Base-by-base conservation (phyloP, 345 rosid species). In the Rhizophora mangle region DNA sequence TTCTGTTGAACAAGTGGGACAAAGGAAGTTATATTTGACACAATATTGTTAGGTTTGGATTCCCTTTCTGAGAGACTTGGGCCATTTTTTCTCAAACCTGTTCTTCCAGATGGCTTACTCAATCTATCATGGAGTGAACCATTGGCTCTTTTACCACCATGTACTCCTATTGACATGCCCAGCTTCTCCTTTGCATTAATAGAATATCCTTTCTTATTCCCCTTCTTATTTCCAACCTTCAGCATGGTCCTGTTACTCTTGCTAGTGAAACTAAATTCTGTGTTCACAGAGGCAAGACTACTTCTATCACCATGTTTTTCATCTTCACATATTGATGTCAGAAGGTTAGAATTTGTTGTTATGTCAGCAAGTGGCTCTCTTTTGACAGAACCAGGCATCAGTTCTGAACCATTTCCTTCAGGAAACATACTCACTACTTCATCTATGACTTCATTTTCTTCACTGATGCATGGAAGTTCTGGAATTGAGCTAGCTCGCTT, bases 1-100 rank as follows among this genome's bases (percentile, higher is more conserved):
- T 89, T 92, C 80, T 85, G 93, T 75, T 88, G 96, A 81, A 90
- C 89, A 65, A 92, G 82, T 16, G 98, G 94, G 68, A 96, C 53
- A 65, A 96, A 90, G 6, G 99, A 92, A 82, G 85, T 71, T 43
- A 90, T 59, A 73, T 90, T 85, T 57, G 91, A 87, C 46, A 90
- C 97, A 32, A 96, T 86, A 70, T 92, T 92, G 78, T 82, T 89
- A 73, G 58, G 73, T 85, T 82, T 90, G 54, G 82, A 55, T 68
- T 84, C 87, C 76, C 67, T 85, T 43, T 67, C 84, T 39, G 77
- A 64, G 62, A 87, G 74, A 68, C 78, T 71, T 0, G 78, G 67
- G 47, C 87, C 84, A 67, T 64, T 75, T 71, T 78, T 80, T 74
- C 80, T 74, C 68, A 71, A 67, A 72, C 83, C 85, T 73, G 78